Base-by-base conservation (phyloP, 164 flowering plant genomes). In the Berberis vulgaris region DNA sequence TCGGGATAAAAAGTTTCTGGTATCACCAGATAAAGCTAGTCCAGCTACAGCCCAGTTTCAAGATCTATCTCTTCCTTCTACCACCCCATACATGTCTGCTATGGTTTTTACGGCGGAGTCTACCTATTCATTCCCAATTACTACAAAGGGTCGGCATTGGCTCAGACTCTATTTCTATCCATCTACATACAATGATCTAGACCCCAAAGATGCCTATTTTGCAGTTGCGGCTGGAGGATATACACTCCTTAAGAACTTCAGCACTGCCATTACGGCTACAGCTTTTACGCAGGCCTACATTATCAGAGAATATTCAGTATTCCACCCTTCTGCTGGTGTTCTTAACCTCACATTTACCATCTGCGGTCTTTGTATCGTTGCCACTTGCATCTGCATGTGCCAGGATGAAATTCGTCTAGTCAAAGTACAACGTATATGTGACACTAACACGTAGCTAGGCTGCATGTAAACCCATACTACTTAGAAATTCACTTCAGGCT, bases 11-110 rank as follows among this genome's bases (percentile, higher is more conserved):
- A 74, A 80, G 40, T 86, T 60, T 66, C 69, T 85, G 0, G 7
- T 42, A 1, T 63, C 76, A 1, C 45, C 76, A 0, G 71, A 41
- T 1, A 73, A 81, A 39, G 66, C 86, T 0, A 44, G 63, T 1
- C n/a, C 66, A 1, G 65, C 71, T 1, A 68, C 41, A 2, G 86
- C 90, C 2, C 54, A 68, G 9, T 67, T 4, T n/a, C 87, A 83
- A 67, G 96, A 88, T 65, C 83, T 87, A 11, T 82, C 91, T 1
- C 74, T 88, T 12, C 81, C 88, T 57, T 88, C 91, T 6, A 41
- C 72, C 0, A 62, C 83, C 40, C 96, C 96, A 0, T 88, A 83
- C 77, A 86, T 83, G 91, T 59, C 82, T 1, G 88, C 88, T 0
- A 70, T 88, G 59, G 71, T 86, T 52, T 82, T 88, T 73, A 74